A percentile compares a stretch with the other conserved stretches of the same genome.
Evolutionary conservation across 495 filamentous ascomycete genomes (phyloP).

Genomic region (Neurospora sp.): DNA sequence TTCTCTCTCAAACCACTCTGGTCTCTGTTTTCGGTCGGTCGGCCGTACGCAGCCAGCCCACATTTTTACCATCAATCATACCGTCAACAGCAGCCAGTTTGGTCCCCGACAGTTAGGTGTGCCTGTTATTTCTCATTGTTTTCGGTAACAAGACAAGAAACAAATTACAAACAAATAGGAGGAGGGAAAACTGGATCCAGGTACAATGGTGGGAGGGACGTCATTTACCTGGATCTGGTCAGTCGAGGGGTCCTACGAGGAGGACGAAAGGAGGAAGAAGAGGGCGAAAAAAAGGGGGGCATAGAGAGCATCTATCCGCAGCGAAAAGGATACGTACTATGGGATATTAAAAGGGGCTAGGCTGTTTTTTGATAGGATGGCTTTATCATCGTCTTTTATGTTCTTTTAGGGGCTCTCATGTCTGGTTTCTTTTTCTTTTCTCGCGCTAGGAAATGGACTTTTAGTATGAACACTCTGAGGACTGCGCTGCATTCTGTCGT

Average conservation of each 20-base stretch:
- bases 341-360: not conserved
- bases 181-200: slow-evolving; percentile 7
- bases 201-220: slow-evolving; percentile 41
- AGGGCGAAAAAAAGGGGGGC: not conserved
- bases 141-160: not conserved
- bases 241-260: not conserved
- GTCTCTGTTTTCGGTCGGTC: not conserved
- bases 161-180: slow-evolving; percentile 8
- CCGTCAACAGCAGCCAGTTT: not conserved
- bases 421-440: not conserved
- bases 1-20: slow-evolving; percentile 47
- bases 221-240: slow-evolving; percentile 12
- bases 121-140: not conserved
- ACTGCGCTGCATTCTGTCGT: too few species aligned
- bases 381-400: not conserved
- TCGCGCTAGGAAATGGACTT: not conserved
- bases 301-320: not conserved
- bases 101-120: slow-evolving; percentile 40
- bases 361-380: not conserved
- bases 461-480: not conserved
- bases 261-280: not conserved
- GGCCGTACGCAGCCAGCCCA: not conserved
- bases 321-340: not conserved
- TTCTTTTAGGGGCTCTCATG: not conserved
- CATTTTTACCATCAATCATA: not conserved